Base-by-base conservation (phyloP, 768 basidiomycete genomes). In the Lactarius sanguifluus region DNA sequence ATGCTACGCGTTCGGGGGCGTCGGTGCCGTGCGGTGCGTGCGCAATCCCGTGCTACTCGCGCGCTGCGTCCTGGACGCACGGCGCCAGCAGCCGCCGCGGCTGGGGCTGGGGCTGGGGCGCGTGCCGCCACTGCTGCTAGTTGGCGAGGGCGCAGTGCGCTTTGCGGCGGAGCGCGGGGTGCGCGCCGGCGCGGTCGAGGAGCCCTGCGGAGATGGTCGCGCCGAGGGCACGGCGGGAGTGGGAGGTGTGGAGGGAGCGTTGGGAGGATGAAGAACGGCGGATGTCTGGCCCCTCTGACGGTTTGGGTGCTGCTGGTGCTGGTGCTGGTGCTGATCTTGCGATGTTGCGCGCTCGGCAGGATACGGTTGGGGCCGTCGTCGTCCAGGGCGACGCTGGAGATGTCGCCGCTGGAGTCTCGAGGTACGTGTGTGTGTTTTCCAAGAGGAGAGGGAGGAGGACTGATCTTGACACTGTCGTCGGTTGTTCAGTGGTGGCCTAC, bases 281-380 rank as follows among this genome's bases (percentile, higher is more conserved):
- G 12, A 50, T 13, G 47, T 50, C 47, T 10, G 43, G 38, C 38
- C 38, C n/a, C 25, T 23, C 3, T 3, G n/a, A 52, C 7, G n/a
- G 9, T 50, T 13, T 10, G 41, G 52, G 12, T 10, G 54, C 16
- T 28, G 8, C 30, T 34, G 38, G 38, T 2, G 36, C 30, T 34
- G 38, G 38, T 2, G 36, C 7, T 20, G 9, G 10, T 16, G 28
- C 23, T 52, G 32, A 68, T 23, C 16, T 25, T 32, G 20, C 15
- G 10, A 38, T 59, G 20, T 13, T 69, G 57, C 64, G 66, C 75
- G 71, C 70, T 72, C 66, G 77, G 62, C 89, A 92, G 72, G 92
- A 94, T 73, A 94, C 92, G 0, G 92, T 94, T 7, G 92, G 92
- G 18, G 91, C 90, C n/a, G 80, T 91, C 41, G 85, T 79, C 16